Conservation (phyloP, 208 protist genomes). For the Wallacemonas sp. region DNA sequence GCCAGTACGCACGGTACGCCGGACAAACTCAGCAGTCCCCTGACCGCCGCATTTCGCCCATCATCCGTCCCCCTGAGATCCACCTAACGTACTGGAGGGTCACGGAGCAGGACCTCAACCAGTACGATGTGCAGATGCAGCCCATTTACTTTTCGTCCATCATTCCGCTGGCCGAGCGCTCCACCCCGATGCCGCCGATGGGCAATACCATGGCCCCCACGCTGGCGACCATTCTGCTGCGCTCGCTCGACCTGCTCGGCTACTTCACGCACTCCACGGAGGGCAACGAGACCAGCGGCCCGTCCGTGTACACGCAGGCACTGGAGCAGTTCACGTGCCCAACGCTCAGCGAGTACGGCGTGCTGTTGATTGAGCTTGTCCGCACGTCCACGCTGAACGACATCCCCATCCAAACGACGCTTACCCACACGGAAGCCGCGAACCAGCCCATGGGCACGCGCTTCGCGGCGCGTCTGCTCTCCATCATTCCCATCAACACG, state of each 20-base stretch:
- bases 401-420: conserved; percentile 41
- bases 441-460: conserved; percentile 37
- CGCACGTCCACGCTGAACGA: conserved; percentile 68
- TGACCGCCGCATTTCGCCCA: conserved; percentile 39
- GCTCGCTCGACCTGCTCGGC: conserved; percentile 88
- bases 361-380: conserved; percentile 85
- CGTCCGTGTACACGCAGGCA: conserved; percentile 61
- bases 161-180: conserved; percentile 42
- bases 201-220: conserved; percentile 50
- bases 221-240: conserved; percentile 64
- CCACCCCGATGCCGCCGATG: conserved; percentile 21
- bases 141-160: conserved; percentile 66
- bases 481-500: conserved; percentile 81
- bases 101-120: conserved; percentile 20
- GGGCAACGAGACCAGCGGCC: conserved; percentile 48
- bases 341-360: conserved; percentile 81
- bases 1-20: conserved; percentile 48
- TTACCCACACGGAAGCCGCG: conserved; percentile 18
- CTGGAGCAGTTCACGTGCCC: conserved; percentile 61
- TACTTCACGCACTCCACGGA: conserved; percentile 85
- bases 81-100: conserved; percentile 65
- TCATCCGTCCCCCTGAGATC: conserved; percentile 60
- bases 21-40: conserved; percentile 27
- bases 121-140: conserved; percentile 20
- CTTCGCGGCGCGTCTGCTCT: conserved; percentile 80